A percentile compares a stretch with the other conserved stretches of the same genome.
These are phyloP conservation scores for Nothophytophthora sp. DNA, from an alignment of 352 stramenopile genomes.

Conservation along the genomic window DNA sequence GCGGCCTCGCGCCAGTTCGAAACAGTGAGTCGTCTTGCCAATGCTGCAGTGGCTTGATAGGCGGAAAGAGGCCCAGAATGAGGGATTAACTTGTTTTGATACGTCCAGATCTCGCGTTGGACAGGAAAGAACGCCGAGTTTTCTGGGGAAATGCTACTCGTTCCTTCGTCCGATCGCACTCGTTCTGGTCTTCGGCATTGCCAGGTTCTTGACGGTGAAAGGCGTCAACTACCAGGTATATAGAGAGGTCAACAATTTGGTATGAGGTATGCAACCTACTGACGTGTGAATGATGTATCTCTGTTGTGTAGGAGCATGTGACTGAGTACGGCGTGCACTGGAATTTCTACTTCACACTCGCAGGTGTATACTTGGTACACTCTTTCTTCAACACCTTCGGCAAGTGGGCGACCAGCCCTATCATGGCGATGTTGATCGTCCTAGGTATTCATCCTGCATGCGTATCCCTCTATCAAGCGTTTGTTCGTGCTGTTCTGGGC, in stretches of 20 bases:
- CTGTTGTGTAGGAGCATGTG: conserved; percentile 88
- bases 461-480: not conserved
- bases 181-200: conserved; percentile 65
- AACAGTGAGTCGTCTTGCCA: conserved; percentile 22
- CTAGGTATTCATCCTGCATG: conserved; percentile 27
- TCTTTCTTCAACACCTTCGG: conserved; percentile 57
- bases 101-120: conserved; percentile 11
- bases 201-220: conserved; percentile 80
- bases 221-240: conserved; percentile 87
- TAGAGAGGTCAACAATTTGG: not conserved
- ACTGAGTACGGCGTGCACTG: conserved; percentile 99
- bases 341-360: conserved; percentile 99
- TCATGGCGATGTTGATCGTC: conserved; percentile 40
- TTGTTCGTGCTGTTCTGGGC: not conserved
- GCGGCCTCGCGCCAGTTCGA: conserved; percentile 25
- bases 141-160: conserved; percentile 37
- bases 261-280: not conserved
- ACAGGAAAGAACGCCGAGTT: conserved; percentile 1
- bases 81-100: too few species aligned
- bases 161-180: conserved; percentile 75
- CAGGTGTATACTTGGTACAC: conserved; percentile 75
- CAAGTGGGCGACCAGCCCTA: conserved; percentile 41
- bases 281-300: not conserved
- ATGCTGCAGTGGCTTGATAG: not conserved
- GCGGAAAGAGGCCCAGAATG: too few species aligned